Percentiles rank a stretch among this genome's conserved stretches.
phyloP scores from a whole-genome alignment of 441 rosid genomes.

The Arabidopsis hybrid region DNA sequence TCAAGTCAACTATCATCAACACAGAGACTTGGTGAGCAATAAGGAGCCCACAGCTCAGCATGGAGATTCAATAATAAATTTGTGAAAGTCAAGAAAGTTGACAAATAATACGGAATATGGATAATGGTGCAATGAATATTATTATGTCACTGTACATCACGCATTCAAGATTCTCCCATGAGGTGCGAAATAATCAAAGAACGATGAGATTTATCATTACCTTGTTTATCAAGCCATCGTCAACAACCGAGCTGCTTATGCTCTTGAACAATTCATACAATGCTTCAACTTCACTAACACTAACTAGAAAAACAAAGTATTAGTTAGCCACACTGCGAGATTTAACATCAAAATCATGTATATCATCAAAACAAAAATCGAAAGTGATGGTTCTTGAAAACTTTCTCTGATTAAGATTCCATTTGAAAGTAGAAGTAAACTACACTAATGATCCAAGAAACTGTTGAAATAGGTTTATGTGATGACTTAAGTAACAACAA shows the following conservation, averaged over 20 bases:
- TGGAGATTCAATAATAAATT: slow-evolving; percentile 23
- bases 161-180: slow-evolving; percentile 9
- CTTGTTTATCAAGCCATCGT: slow-evolving; percentile 97
- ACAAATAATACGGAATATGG: slow-evolving; percentile 9
- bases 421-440: background rate
- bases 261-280: slow-evolving; percentile 91
- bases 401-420: slow-evolving; percentile 23
- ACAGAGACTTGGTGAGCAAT: slow-evolving; percentile 29
- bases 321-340: slow-evolving; percentile 16
- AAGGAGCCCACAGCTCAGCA: slow-evolving; percentile 35
- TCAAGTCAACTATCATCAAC: slow-evolving; percentile 34
- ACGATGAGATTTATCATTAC: slow-evolving; percentile 46
- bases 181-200: slow-evolving; percentile 3
- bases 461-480: background rate
- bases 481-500: too few species aligned
- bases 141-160: slow-evolving; percentile 22
- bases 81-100: slow-evolving; percentile 35
- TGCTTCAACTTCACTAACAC: slow-evolving; percentile 99
- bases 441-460: slow-evolving; percentile 12
- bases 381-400: slow-evolving; percentile 16
- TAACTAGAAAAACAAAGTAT: slow-evolving; percentile 61
- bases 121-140: slow-evolving; percentile 32
- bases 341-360: slow-evolving; percentile 14
- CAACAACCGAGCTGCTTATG: slow-evolving; percentile 93
- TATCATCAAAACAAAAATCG: background rate